phyloP scores from a whole-genome alignment of 169 alveolate species.

The Eimeria brunetti region DNA sequence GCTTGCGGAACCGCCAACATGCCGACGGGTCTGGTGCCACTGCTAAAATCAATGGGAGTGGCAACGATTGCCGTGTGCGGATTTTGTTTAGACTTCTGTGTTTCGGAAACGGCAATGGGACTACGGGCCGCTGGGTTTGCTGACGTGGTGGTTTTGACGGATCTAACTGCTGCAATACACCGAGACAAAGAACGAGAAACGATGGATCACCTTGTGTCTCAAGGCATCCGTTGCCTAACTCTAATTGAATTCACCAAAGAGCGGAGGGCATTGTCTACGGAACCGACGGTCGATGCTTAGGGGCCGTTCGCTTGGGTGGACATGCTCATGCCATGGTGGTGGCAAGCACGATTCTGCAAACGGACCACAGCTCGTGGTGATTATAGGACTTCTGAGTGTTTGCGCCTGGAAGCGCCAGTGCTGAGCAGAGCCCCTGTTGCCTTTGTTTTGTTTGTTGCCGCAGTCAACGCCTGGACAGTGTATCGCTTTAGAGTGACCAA shows the following conservation, averaged over 20 bases:
- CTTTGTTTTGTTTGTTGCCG: not conserved
- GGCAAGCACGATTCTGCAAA: not conserved
- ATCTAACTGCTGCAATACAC: constrained; percentile 22
- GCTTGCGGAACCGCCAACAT: constrained; percentile 37
- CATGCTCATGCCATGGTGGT: not conserved
- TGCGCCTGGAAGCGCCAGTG: not conserved
- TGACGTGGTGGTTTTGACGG: constrained; percentile 43
- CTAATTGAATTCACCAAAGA: not conserved
- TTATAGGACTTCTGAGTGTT: no score
- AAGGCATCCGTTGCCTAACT: not conserved
- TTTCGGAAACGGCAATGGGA: constrained; percentile 51
- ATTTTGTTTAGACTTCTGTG: constrained; percentile 67
- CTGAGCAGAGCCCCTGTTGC: not conserved
- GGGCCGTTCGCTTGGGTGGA: not conserved
- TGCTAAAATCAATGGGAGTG: constrained; percentile 27
- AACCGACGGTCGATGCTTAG: not conserved
- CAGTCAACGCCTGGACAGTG: not conserved
- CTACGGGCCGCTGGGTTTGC: constrained; percentile 41
- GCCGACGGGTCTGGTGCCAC: constrained; percentile 15
- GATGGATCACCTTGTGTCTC: not conserved
- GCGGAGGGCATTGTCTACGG: not conserved
- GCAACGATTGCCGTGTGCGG: constrained; percentile 56
- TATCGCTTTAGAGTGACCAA: not conserved
- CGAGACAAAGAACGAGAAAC: not conserved
- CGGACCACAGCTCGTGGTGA: not conserved